Evolutionary conservation across 768 basidiomycete species (phyloP), one percentile per base, ranked within the genome.

Genomic region (Phanerochaete sordida): DNA sequence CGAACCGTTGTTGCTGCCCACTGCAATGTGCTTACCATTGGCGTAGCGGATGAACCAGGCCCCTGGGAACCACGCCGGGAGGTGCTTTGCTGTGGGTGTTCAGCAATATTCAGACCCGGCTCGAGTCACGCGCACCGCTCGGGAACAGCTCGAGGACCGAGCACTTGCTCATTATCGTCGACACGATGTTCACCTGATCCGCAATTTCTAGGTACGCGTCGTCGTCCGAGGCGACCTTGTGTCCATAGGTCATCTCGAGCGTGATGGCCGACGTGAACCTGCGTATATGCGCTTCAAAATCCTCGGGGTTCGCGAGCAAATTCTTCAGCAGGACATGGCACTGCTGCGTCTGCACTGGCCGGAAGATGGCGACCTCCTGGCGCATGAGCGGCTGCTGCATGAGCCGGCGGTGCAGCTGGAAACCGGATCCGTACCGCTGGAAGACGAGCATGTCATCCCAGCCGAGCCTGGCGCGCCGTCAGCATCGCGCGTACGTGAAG

Each of bases 241-340:
- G 69, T 2, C 73, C 74, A 45, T 75, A 75, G 9, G 71, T 65
- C 27, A 72, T 68, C 16, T 72, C 69, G 61, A 74, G 61, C 55
- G 74, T 69, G 6, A 64, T 63, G 15, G 68, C 71, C 3, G 69
- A 67, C 16, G 69, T 58, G 57, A 69, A 72, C 23, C 39, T 48
- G 28, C 26, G 28, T 11, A 21, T 11, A 3, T 21, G 26, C 15
- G 21, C n/a, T 11, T 21, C 46, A 47, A 26, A 23, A 21, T 23
- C 48, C 24, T 64, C 62, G 26, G 74, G 73, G 0, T 64, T 56
- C 35, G 68, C 62, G 12, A 72, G 54, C n/a, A 75, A 55, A 24
- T 61, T 66, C 15, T 57, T 28, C 21, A 75, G 66, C 12, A 74
- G 54, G 12, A 56, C 63, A 50, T 62, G 63, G 37, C 66, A 61